Evolutionary conservation across 2,329 filamentous ascomycete species (phyloP).

Genomic region (Fusarium domesticum): DNA sequence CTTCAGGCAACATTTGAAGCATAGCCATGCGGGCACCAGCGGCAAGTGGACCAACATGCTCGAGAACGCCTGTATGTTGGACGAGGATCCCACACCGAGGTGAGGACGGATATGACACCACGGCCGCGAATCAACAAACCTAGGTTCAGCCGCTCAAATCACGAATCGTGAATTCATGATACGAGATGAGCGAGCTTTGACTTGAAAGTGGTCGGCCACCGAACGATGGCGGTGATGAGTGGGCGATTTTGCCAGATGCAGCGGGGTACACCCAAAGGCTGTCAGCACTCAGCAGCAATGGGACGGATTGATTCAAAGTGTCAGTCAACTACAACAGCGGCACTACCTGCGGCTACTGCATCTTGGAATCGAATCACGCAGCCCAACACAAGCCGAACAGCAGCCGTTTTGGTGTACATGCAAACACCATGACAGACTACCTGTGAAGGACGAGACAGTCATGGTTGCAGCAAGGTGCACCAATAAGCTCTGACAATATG

Average conservation of each 20-base stretch:
- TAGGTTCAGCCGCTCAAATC: constrained; percentile 1
- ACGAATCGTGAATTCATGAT: too few relatives aligned
- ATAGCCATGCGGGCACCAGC: constrained; percentile 92
- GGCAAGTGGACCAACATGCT: constrained; percentile 99
- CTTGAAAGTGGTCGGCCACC: background rate
- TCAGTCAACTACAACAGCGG: too few relatives aligned
- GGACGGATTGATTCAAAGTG: too few relatives aligned
- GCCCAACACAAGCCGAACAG: too few relatives aligned
- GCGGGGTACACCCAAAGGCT: too few relatives aligned
- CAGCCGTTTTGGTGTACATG: too few relatives aligned
- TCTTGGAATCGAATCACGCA: too few relatives aligned
- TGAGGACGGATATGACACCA: constrained; percentile 15
- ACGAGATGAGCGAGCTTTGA: background rate
- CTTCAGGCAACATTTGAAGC: constrained; percentile 96
- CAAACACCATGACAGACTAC: too few relatives aligned
- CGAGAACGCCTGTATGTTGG: constrained; percentile 94
- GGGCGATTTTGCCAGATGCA: too few relatives aligned
- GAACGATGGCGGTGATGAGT: background rate
- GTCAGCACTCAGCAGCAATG: too few relatives aligned
- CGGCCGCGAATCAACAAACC: background rate
- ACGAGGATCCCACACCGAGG: constrained; percentile 57
- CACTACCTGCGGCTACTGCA: too few relatives aligned
- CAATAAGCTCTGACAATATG: constrained; percentile 12
- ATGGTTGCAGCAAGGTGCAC: constrained; percentile 2
- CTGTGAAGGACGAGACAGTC: too few relatives aligned